Evolutionary conservation across 805 yeast species (phyloP).

Genomic region (Starmerella gropengiesseri): DNA sequence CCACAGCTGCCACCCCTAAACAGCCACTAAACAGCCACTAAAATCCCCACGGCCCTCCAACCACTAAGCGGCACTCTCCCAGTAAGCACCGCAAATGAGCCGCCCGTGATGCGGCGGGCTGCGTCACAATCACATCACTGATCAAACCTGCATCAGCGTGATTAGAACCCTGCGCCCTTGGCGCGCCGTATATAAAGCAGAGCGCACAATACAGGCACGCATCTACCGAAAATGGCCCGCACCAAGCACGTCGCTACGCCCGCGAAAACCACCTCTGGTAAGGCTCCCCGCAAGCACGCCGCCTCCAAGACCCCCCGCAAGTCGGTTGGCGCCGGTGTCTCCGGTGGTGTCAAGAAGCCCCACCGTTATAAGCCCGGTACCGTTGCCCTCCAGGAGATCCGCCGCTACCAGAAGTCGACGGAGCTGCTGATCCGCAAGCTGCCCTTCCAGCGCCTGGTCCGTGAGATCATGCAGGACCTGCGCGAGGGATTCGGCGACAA

Average conservation of each 20-base stretch:
- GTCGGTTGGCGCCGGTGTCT: slow-evolving; percentile 58
- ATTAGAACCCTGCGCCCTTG: too few relatives aligned
- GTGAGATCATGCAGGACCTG: slow-evolving; percentile 81
- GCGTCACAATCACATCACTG: too few relatives aligned
- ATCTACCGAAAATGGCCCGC: slow-evolving; percentile 27
- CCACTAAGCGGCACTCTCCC: too few relatives aligned
- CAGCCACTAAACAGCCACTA: too few relatives aligned
- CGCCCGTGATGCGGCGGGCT: too few relatives aligned
- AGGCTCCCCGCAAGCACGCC: slow-evolving; percentile 85
- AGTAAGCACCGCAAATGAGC: too few relatives aligned
- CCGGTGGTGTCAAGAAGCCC: slow-evolving; percentile 86
- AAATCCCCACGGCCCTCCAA: too few relatives aligned
- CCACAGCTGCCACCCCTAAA: too few relatives aligned
- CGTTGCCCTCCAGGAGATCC: slow-evolving; percentile 82
- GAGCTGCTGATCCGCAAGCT: slow-evolving; percentile 78
- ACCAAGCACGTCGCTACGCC: slow-evolving; percentile 57
- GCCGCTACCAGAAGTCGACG: slow-evolving; percentile 84
- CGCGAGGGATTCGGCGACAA: too few relatives aligned
- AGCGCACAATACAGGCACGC: too few relatives aligned
- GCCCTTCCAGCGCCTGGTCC: slow-evolving; percentile 82
- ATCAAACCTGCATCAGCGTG: too few relatives aligned
- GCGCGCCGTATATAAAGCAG: too few relatives aligned
- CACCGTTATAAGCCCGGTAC: slow-evolving; percentile 95
- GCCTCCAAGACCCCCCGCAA: slow-evolving; percentile 87
- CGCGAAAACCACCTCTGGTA: slow-evolving; percentile 84